phyloP scores from a whole-genome alignment of 768 basidiomycete species.

The Porphyrellus cyaneotinctus region DNA sequence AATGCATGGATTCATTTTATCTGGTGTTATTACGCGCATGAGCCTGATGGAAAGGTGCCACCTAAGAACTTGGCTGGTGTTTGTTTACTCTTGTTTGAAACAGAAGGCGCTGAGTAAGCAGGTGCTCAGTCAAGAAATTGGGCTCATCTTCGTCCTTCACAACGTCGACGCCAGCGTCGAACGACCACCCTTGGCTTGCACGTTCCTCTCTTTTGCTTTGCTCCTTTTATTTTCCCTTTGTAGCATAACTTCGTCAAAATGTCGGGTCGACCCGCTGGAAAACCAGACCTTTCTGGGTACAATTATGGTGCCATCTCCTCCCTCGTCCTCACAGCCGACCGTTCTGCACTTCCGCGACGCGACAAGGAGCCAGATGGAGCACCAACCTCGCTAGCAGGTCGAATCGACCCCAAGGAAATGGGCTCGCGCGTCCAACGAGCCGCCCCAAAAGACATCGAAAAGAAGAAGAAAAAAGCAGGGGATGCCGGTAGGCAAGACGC shows the following conservation, averaged over 20 bases:
- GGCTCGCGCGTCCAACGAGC: conserved; percentile 84
- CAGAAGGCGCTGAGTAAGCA: conserved; percentile 15
- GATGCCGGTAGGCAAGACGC: conserved; percentile 48
- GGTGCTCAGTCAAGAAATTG: neutral
- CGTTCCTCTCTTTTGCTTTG: neutral
- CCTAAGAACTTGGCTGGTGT: too few relatives aligned
- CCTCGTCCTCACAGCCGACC: conserved; percentile 89
- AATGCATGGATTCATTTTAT: too few relatives aligned
- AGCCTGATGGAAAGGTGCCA: too few relatives aligned
- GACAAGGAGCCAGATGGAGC: conserved; percentile 98
- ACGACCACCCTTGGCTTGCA: neutral
- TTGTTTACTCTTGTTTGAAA: conserved; percentile 23
- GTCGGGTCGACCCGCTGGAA: conserved; percentile 42
- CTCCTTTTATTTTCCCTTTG: neutral
- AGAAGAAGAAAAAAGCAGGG: conserved; percentile 86
- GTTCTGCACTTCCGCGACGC: conserved; percentile 72
- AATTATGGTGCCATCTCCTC: conserved; percentile 96
- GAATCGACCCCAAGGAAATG: conserved; percentile 89
- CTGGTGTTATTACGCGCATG: too few relatives aligned
- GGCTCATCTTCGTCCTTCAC: neutral
- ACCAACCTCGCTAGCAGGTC: conserved; percentile 86
- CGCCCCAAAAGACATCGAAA: conserved; percentile 82
- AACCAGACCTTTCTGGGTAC: conserved; percentile 84
- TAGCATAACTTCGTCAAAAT: conserved; percentile 23
- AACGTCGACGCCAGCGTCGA: conserved; percentile 12